A percentile compares a stretch with the other conserved stretches of the same genome.
phyloP scores from a whole-genome alignment of 306 rosid genomes.

The Cucumis cinereus region DNA sequence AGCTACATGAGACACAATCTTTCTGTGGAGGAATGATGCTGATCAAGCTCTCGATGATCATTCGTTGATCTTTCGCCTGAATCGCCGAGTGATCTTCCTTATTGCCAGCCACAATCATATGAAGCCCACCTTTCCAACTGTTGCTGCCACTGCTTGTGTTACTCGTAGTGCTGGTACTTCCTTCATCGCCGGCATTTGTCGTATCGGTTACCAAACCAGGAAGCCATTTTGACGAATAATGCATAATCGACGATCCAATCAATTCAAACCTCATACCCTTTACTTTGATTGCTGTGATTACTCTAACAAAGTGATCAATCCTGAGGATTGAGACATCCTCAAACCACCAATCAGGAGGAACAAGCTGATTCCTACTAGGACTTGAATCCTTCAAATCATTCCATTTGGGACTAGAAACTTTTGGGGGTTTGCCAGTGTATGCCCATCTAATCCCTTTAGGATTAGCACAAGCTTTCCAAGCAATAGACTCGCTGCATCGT shows the following conservation, averaged over 20 bases:
- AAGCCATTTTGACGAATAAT: slow-evolving; percentile 79
- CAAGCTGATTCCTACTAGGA: slow-evolving; percentile 66
- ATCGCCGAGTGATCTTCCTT: slow-evolving; percentile 40
- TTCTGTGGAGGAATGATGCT: slow-evolving; percentile 95
- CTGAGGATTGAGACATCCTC: slow-evolving; percentile 85
- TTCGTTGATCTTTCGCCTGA: slow-evolving; percentile 75
- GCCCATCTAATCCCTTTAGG: slow-evolving; percentile 96
- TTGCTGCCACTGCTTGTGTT: slow-evolving; percentile 28
- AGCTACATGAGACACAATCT: slow-evolving; percentile 89
- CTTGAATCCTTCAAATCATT: slow-evolving; percentile 67
- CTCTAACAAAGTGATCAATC: slow-evolving; percentile 92
- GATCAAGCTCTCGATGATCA: slow-evolving; percentile 82
- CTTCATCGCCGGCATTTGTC: slow-evolving; percentile 35
- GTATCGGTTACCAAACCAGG: slow-evolving; percentile 45
- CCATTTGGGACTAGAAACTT: slow-evolving; percentile 70
- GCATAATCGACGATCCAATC: slow-evolving; percentile 72
- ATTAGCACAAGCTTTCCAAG: slow-evolving; percentile 98
- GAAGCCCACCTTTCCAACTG: slow-evolving; percentile 75
- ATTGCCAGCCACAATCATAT: slow-evolving; percentile 55
- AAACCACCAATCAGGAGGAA: slow-evolving; percentile 99
- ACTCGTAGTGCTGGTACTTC: slow-evolving; percentile 29
- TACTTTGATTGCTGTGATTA: slow-evolving; percentile 84
- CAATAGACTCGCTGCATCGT: slow-evolving; percentile 91
- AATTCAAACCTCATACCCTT: slow-evolving; percentile 87
- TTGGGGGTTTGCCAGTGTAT: slow-evolving; percentile 59